A percentile compares a stretch with the other conserved stretches of the same genome.
These are phyloP conservation scores for Brasenia schreberi DNA, from an alignment of 164 flowering plant species.

Conservation along the genomic window DNA sequence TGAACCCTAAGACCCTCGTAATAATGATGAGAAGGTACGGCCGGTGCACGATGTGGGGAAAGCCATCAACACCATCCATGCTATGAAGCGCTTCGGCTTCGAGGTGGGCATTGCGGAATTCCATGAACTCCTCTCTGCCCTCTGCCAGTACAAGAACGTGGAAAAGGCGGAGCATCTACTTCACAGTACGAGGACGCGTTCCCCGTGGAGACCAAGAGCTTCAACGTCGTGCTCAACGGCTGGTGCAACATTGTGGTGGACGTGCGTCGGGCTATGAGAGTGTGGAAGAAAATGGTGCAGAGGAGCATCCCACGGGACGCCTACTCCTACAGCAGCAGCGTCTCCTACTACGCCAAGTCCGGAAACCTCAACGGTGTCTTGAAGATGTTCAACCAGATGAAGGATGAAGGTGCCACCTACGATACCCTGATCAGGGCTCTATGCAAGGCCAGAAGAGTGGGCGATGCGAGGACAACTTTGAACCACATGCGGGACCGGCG, in stretches of 20 bases:
- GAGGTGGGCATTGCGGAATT: slow-evolving; percentile 49
- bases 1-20: slow-evolving; percentile 53
- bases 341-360: slow-evolving; percentile 57
- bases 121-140: slow-evolving; percentile 59
- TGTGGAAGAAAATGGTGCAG: slow-evolving; percentile 64
- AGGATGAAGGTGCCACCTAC: slow-evolving; percentile 45
- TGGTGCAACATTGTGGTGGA: slow-evolving; percentile 66
- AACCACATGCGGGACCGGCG: slow-evolving; percentile 52
- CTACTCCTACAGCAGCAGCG: slow-evolving; percentile 49
- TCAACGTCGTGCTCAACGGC: slow-evolving; percentile 71
- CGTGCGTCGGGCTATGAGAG: slow-evolving; percentile 48
- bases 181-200: slow-evolving; percentile 38
- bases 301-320: slow-evolving; percentile 46
- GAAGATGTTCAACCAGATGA: slow-evolving; percentile 47
- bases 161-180: slow-evolving; percentile 82
- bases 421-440: slow-evolving; percentile 73
- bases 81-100: slow-evolving; percentile 40
- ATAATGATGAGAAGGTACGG: slow-evolving; percentile 71
- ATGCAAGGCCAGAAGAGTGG: slow-evolving; percentile 34
- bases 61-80: slow-evolving; percentile 64
- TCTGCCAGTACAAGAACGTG: slow-evolving; percentile 76
- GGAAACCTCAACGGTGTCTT: slow-evolving; percentile 36
- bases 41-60: slow-evolving; percentile 61
- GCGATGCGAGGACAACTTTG: slow-evolving; percentile 42
- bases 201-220: slow-evolving; percentile 61